These are phyloP conservation scores for Roridomyces roridus DNA, from an alignment of 768 basidiomycete species.

Conservation along the genomic window DNA sequence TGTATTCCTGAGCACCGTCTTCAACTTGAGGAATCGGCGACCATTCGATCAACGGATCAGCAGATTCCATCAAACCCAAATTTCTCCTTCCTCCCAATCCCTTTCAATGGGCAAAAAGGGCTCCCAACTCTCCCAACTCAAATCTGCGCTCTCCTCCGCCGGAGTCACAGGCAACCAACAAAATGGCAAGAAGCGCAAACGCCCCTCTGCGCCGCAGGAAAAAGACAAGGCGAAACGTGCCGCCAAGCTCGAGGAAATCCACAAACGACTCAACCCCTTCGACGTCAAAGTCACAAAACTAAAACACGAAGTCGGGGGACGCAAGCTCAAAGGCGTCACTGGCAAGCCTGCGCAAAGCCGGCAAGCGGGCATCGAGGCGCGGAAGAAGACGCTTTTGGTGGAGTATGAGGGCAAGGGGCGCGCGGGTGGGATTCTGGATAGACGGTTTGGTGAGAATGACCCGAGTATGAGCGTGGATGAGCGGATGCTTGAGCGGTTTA, in stretches of 20 bases:
- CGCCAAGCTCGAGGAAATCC: slow-evolving; percentile 82
- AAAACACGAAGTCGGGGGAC: slow-evolving; percentile 91
- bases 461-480: slow-evolving; percentile 94
- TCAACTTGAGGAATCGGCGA: no score
- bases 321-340: slow-evolving; percentile 80
- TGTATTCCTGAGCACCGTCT: no score
- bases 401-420: slow-evolving; percentile 84
- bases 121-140: slow-evolving; percentile 92
- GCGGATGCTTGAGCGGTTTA: slow-evolving; percentile 96
- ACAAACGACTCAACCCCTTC: slow-evolving; percentile 89
- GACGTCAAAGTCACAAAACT: slow-evolving; percentile 91
- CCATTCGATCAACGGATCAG: no score
- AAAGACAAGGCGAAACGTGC: slow-evolving; percentile 85
- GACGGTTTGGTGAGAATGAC: slow-evolving; percentile 96
- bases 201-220: slow-evolving; percentile 56
- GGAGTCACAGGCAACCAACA: slow-evolving; percentile 72
- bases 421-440: slow-evolving; percentile 89
- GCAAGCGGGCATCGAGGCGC: slow-evolving; percentile 91
- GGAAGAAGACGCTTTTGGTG: slow-evolving; percentile 87
- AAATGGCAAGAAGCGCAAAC: slow-evolving; percentile 73
- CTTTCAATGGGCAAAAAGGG: slow-evolving; percentile 77
- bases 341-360: slow-evolving; percentile 90
- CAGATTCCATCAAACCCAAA: slow-evolving; percentile 30
- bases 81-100: slow-evolving; percentile 15
- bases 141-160: slow-evolving; percentile 78